Conservation (phyloP, 495 filamentous ascomycete species). For the Jackrogersella minutella region DNA sequence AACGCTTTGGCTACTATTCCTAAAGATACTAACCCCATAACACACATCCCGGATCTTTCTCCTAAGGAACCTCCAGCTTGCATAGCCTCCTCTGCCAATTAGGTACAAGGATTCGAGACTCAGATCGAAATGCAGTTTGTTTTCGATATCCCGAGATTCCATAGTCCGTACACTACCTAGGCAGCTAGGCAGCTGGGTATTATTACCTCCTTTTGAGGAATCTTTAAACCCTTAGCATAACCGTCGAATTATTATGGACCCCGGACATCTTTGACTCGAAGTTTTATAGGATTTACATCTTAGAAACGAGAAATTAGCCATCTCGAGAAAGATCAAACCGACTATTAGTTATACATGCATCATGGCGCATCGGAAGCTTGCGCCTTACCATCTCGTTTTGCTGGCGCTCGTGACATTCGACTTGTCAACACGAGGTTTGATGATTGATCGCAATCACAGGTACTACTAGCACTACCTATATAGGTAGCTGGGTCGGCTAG, state of each 20-base stretch:
- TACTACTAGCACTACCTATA: too few species aligned
- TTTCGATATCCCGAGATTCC: slow-evolving; percentile 16
- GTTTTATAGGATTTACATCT: neutral
- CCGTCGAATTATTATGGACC: neutral
- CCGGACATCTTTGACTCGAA: neutral
- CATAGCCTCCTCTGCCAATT: slow-evolving; percentile 14
- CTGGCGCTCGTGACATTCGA: slow-evolving; percentile 25
- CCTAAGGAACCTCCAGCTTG: slow-evolving; percentile 11
- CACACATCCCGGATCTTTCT: slow-evolving; percentile 15
- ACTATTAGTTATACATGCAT: slow-evolving; percentile 13
- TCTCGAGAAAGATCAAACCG: slow-evolving; percentile 15
- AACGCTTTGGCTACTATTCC: neutral
- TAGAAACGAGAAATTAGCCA: neutral
- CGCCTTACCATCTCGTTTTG: slow-evolving; percentile 11
- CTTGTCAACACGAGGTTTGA: slow-evolving; percentile 32
- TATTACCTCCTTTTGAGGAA: slow-evolving; percentile 6
- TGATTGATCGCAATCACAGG: slow-evolving; percentile 11
- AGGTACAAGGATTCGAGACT: slow-evolving; percentile 6
- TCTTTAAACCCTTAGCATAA: neutral
- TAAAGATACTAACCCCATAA: too few species aligned
- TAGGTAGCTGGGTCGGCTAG: neutral
- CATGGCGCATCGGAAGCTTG: slow-evolving; percentile 15
- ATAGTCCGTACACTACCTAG: too few species aligned
- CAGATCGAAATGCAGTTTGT: slow-evolving; percentile 3
- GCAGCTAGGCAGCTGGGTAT: too few species aligned